Percentiles rank a stretch among this genome's conserved stretches.
Evolutionary conservation across 768 basidiomycete species (phyloP).

Genomic region (Goffeauzyma gilvescens): DNA sequence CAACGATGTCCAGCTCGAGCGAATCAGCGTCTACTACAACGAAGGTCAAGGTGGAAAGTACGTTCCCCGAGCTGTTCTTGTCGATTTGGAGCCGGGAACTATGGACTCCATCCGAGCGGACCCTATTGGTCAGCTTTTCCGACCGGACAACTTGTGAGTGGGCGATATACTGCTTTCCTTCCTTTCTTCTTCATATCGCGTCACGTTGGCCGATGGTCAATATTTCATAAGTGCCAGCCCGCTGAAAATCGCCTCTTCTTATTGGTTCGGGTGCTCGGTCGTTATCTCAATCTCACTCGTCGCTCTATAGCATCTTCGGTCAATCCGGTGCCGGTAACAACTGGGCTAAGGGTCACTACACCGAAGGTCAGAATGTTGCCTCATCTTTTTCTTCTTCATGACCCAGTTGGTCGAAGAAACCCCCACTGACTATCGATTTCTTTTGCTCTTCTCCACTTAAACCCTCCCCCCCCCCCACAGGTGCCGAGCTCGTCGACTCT

Average conservation of each 20-base stretch:
- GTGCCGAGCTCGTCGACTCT: conserved; percentile 94
- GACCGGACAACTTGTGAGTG: conserved; percentile 70
- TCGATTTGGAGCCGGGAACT: conserved; percentile 87
- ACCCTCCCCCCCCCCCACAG: no score
- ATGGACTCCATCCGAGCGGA: conserved; percentile 36
- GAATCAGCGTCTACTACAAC: conserved; percentile 40
- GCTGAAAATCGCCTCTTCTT: no score
- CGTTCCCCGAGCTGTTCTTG: conserved; percentile 89
- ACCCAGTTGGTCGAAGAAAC: conserved; percentile 1
- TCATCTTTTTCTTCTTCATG: conserved; percentile 1
- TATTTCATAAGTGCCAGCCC: no score
- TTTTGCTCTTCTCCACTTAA: background rate
- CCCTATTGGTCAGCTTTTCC: conserved; percentile 77
- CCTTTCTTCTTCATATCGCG: no score
- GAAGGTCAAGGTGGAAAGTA: conserved; percentile 53
- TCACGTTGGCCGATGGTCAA: no score
- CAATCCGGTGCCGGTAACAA: conserved; percentile 99
- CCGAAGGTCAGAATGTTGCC: conserved; percentile 39
- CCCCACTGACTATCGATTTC: background rate
- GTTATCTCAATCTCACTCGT: no score
- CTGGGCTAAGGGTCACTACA: conserved; percentile 81
- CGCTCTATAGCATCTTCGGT: conserved; percentile 49
- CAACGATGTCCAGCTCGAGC: conserved; percentile 84
- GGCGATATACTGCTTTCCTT: no score
- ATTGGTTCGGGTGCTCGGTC: no score